Percentiles rank a stretch among this genome's conserved stretches.
Conservation (phyloP, 202 grass and related monocot genomes). For the Setaria viridis region DNA sequence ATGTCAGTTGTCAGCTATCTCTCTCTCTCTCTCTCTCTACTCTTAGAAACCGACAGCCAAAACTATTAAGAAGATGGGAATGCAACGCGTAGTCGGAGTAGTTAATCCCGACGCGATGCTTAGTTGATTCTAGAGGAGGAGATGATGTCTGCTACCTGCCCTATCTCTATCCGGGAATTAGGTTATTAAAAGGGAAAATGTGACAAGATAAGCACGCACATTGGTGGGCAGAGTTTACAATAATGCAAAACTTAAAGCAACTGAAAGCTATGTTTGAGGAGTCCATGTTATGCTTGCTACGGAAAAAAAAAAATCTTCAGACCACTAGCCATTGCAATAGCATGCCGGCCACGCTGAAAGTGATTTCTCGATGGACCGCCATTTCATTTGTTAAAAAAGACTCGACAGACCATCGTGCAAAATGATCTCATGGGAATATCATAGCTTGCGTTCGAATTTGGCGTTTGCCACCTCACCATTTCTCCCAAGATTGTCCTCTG, state of each 20-base stretch:
- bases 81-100: not conserved
- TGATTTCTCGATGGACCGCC: not conserved
- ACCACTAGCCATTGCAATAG: not conserved
- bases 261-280: slow-evolving; percentile 17
- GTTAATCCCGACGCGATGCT: not conserved
- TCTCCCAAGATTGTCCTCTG: not conserved
- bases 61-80: not conserved
- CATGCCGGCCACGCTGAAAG: slow-evolving; percentile 29
- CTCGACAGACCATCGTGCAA: not conserved
- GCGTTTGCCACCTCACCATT: not conserved
- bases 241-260: not conserved
- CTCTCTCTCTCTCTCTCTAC: not conserved
- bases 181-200: not conserved
- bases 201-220: slow-evolving; percentile 19
- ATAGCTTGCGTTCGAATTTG: not conserved
- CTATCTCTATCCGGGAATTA: not conserved
- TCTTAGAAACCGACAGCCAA: not conserved
- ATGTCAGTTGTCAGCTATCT: not conserved
- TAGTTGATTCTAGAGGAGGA: not conserved
- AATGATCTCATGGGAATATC: not conserved
- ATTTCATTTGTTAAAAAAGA: slow-evolving; percentile 17
- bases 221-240: slow-evolving; percentile 20
- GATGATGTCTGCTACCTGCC: not conserved
- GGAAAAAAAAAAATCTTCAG: not conserved
- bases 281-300: not conserved